These are phyloP conservation scores for Silene noctiflora DNA, from an alignment of 179 eudicot species.

Conservation along the genomic window DNA sequence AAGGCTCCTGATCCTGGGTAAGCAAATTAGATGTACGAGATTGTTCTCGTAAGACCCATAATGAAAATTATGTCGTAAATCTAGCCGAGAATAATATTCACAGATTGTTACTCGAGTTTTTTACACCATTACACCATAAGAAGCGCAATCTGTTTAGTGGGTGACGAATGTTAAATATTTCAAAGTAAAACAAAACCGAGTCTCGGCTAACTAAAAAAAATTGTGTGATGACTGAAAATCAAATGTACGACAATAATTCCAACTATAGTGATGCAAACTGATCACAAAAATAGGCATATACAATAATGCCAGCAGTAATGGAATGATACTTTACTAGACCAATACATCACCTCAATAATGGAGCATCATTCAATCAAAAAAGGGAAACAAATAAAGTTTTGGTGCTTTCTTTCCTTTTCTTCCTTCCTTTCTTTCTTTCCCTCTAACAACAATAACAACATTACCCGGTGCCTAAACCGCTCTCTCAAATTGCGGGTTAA, in stretches of 20 bases:
- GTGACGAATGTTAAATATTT: not conserved
- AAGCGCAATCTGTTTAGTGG: too few species aligned
- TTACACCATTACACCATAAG: too few species aligned
- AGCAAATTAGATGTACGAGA: too few species aligned
- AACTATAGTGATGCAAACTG: conserved; percentile 8
- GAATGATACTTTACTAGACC: conserved; percentile 19
- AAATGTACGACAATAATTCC: not conserved
- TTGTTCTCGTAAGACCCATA: not conserved
- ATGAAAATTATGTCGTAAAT: not conserved
- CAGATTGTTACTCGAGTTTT: not conserved
- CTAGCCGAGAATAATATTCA: too few species aligned
- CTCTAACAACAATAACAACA: not conserved
- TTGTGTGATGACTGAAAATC: not conserved
- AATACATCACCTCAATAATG: conserved; percentile 26
- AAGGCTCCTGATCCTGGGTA: too few species aligned
- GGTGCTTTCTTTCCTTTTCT: conserved; percentile 9
- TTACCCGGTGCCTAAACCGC: too few species aligned
- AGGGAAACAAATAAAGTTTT: conserved; percentile 15
- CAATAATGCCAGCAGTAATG: conserved; percentile 16
- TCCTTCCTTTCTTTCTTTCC: not conserved
- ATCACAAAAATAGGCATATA: not conserved
- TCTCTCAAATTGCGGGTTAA: too few species aligned
- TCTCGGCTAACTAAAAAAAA: not conserved
- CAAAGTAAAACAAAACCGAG: not conserved
- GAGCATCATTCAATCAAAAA: conserved; percentile 30